These are phyloP conservation scores for Blastomyces percursus DNA, from an alignment of 2,329 filamentous ascomycete genomes.

Conservation along the genomic window DNA sequence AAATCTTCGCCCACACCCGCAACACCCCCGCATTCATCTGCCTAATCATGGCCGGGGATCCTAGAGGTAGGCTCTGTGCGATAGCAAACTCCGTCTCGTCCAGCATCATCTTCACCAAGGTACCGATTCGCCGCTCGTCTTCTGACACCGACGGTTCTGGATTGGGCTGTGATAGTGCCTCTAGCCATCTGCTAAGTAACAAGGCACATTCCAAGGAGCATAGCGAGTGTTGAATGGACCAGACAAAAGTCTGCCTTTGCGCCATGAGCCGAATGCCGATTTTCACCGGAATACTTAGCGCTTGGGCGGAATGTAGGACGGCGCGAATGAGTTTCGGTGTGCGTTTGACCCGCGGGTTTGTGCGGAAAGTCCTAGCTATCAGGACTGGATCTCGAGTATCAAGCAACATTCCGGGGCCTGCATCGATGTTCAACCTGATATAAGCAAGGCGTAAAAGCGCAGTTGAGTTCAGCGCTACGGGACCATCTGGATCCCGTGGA, in stretches of 20 bases:
- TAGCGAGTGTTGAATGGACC: conserved; percentile 32
- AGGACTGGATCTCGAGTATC: conserved; percentile 52
- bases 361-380: conserved; percentile 50
- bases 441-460: conserved; percentile 48
- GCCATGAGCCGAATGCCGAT: conserved; percentile 32
- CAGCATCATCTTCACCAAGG: conserved; percentile 33
- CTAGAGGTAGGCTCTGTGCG: not conserved
- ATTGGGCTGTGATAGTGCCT: conserved; percentile 23
- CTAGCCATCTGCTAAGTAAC: conserved; percentile 32
- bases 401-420: conserved; percentile 48
- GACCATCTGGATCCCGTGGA: conserved; percentile 37
- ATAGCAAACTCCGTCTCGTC: conserved; percentile 17
- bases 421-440: conserved; percentile 54
- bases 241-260: conserved; percentile 24
- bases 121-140: conserved; percentile 29
- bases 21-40: conserved; percentile 32
- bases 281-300: conserved; percentile 45
- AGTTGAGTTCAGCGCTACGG: conserved; percentile 55
- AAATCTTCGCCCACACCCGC: conserved; percentile 34
- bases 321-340: conserved; percentile 50
- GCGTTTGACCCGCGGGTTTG: conserved; percentile 44
- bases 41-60: conserved; percentile 24
- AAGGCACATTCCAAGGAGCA: conserved; percentile 33
- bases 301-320: conserved; percentile 56
- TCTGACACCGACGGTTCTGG: conserved; percentile 27